Percentiles rank a stretch among this genome's conserved stretches.
Conservation (phyloP, 1,284 basidiomycete genomes). For the Trametes pubescens region DNA sequence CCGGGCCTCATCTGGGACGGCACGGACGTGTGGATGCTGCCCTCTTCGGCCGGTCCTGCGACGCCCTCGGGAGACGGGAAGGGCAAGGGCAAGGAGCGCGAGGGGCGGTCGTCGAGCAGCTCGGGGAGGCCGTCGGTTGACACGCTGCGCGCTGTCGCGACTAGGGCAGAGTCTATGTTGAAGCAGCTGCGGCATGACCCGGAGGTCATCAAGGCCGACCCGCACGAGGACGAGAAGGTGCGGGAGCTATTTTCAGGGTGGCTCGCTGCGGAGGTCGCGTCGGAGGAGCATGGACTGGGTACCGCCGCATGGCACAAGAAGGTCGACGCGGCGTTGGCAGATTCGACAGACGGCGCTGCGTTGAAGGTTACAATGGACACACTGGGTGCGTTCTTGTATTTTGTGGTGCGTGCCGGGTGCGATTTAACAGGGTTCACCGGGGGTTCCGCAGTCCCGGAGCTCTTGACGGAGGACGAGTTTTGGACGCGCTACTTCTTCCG, state of each 20-base stretch:
- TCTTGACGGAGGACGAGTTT: slow-evolving; percentile 75
- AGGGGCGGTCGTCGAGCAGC: slow-evolving; percentile 31
- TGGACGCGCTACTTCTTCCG: slow-evolving; percentile 96
- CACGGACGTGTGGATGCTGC: slow-evolving; percentile 81
- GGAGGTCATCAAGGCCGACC: slow-evolving; percentile 80
- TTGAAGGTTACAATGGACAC: slow-evolving; percentile 66
- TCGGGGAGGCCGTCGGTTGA: slow-evolving; percentile 47
- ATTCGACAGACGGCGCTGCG: slow-evolving; percentile 61
- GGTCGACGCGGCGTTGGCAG: slow-evolving; percentile 57
- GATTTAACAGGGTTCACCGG: neutral
- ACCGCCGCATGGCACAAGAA: slow-evolving; percentile 62
- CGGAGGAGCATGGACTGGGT: slow-evolving; percentile 64
- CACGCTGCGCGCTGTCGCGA: slow-evolving; percentile 64
- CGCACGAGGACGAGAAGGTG: slow-evolving; percentile 64
- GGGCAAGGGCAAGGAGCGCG: slow-evolving; percentile 56
- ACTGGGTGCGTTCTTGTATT: slow-evolving; percentile 60
- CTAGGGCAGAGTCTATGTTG: slow-evolving; percentile 82
- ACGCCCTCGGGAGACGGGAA: slow-evolving; percentile 31
- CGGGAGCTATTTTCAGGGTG: slow-evolving; percentile 70
- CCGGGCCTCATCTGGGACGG: slow-evolving; percentile 78
- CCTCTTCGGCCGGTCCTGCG: slow-evolving; percentile 43
- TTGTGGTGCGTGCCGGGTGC: neutral
- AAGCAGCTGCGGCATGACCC: slow-evolving; percentile 80
- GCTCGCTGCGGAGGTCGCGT: slow-evolving; percentile 60
- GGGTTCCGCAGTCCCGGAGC: slow-evolving; percentile 67